These are phyloP conservation scores for Backusella australiensis DNA, from an alignment of 192 early-diverging fungal genomes.

Conservation along the genomic window DNA sequence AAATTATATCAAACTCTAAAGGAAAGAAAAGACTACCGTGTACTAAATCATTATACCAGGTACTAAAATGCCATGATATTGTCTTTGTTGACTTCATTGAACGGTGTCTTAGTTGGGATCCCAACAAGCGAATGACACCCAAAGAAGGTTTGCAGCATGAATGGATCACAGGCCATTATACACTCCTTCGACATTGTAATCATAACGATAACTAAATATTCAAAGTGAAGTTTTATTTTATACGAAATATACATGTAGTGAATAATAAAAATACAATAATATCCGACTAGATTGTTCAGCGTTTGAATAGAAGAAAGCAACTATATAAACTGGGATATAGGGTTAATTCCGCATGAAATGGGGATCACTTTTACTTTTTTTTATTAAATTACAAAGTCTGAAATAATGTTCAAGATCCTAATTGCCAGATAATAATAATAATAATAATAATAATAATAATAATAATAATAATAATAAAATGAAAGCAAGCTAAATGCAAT, in stretches of 20 bases:
- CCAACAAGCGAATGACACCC: conserved; percentile 83
- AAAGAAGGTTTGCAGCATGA: conserved; percentile 82
- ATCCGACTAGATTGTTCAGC: too few relatives aligned
- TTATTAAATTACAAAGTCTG: too few relatives aligned
- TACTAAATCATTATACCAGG: conserved; percentile 76
- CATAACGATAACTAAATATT: not conserved
- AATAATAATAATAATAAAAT: not conserved
- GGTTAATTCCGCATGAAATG: too few relatives aligned
- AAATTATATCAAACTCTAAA: conserved; percentile 79
- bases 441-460: not conserved
- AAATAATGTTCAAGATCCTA: too few relatives aligned
- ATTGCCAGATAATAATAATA: not conserved
- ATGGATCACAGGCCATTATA: conserved; percentile 53
- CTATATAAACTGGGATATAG: too few relatives aligned
- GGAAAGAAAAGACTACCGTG: conserved; percentile 83
- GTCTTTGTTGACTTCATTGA: conserved; percentile 88
- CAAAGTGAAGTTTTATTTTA: not conserved
- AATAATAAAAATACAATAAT: not conserved
- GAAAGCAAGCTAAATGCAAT: not conserved
- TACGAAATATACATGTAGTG: not conserved
- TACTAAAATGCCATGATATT: conserved; percentile 73
- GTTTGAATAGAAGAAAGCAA: too few relatives aligned
- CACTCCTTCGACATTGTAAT: not conserved
- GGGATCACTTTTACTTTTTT: too few relatives aligned
- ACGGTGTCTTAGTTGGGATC: conserved; percentile 89